phyloP scores from a whole-genome alignment of 495 filamentous ascomycete species.

The Neurospora sp. region DNA sequence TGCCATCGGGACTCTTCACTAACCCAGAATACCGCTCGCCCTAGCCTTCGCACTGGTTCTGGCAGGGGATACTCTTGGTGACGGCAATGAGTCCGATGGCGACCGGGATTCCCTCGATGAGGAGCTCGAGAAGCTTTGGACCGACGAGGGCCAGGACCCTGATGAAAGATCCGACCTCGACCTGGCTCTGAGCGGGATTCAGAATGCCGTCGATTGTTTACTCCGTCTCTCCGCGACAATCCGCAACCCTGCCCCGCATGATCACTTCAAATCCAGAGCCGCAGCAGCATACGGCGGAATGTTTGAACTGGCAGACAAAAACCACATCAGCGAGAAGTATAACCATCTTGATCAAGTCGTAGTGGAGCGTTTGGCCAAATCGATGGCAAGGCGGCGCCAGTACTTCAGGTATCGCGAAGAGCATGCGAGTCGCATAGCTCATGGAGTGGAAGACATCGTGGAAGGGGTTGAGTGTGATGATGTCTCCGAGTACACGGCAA shows the following conservation, averaged over 20 bases:
- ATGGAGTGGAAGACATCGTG: slow-evolving; percentile 9
- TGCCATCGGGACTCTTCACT: too few species aligned
- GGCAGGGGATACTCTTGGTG: too few species aligned
- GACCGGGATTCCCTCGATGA: background rate
- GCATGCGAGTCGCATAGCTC: slow-evolving; percentile 23
- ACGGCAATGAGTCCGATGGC: background rate
- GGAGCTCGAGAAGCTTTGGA: background rate
- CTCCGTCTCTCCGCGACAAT: slow-evolving; percentile 26
- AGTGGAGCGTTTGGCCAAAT: slow-evolving; percentile 24
- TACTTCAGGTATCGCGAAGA: slow-evolving; percentile 30
- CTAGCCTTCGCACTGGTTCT: background rate
- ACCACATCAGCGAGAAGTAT: slow-evolving; percentile 4
- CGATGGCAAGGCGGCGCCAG: slow-evolving; percentile 25
- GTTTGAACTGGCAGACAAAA: background rate
- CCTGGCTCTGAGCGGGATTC: slow-evolving; percentile 4
- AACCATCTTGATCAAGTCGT: slow-evolving; percentile 21
- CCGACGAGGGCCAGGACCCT: background rate
- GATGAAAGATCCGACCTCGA: background rate
- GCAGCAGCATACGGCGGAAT: slow-evolving; percentile 13
- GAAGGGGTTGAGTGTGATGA: background rate
- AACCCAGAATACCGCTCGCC: too few species aligned
- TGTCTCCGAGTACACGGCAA: background rate
- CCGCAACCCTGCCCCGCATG: slow-evolving; percentile 25
- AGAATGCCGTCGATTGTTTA: slow-evolving; percentile 18
- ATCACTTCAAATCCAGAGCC: slow-evolving; percentile 19